phyloP scores from a whole-genome alignment of 805 yeast species.

The Myxozyma vanderwaltii region DNA sequence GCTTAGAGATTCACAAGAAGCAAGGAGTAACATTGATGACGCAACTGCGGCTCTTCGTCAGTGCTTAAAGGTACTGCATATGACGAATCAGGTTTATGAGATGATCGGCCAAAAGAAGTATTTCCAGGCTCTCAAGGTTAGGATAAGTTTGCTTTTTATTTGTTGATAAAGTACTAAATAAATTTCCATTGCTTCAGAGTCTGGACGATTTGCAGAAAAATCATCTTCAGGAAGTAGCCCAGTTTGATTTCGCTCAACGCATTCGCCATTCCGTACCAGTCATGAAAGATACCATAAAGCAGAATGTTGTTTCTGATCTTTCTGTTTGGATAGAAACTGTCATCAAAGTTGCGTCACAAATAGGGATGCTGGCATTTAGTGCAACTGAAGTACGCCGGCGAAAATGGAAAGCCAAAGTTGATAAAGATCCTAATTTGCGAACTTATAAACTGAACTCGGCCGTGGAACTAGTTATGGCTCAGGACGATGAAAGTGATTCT shows the following conservation, averaged over 20 bases:
- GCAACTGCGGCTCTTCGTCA: constrained; percentile 68
- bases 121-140: constrained; percentile 74
- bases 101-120: constrained; percentile 72
- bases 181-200: constrained; percentile 40
- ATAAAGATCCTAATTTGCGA: constrained; percentile 49
- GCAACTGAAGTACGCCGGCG: constrained; percentile 59
- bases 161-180: too few relatives aligned
- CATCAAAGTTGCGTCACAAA: constrained; percentile 47
- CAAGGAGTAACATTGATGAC: constrained; percentile 67
- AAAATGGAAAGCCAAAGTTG: constrained; percentile 58
- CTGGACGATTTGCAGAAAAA: constrained; percentile 71
- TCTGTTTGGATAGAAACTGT: constrained; percentile 58
- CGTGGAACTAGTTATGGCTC: constrained; percentile 76
- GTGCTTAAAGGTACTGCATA: constrained; percentile 79
- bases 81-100: constrained; percentile 82
- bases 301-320: constrained; percentile 63
- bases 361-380: constrained; percentile 61
- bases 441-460: constrained; percentile 80
- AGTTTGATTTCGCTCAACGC: constrained; percentile 72
- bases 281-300: constrained; percentile 68
- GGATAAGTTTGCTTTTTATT: background rate
- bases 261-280: constrained; percentile 73
- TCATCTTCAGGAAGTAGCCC: constrained; percentile 64
- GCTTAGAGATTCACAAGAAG: constrained; percentile 61
- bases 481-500: constrained; percentile 46